Evolutionary conservation across 192 early-diverging fungal genomes (phyloP).

Genomic region (Coemansia guatemalensis): DNA sequence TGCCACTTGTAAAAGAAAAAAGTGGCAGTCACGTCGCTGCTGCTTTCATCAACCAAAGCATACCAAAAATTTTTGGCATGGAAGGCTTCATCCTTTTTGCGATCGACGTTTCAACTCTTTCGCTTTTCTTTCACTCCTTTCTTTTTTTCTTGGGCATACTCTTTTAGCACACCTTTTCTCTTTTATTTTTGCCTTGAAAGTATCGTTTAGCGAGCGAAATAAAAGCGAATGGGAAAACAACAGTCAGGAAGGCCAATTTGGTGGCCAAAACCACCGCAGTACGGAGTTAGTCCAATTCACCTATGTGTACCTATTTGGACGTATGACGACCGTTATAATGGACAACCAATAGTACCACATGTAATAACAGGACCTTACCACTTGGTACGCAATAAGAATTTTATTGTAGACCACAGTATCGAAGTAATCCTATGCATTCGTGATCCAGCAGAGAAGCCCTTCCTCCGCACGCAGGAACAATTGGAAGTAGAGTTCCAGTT

Average conservation of each 20-base stretch:
- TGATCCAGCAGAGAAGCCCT: constrained; percentile 64
- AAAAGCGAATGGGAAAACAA: neutral
- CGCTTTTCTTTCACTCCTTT: too few species aligned
- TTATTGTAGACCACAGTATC: constrained; percentile 59
- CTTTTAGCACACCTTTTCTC: too few species aligned
- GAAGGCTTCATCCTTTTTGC: too few species aligned
- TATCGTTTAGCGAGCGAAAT: too few species aligned
- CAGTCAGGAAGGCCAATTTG: neutral
- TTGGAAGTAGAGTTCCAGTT: constrained; percentile 62
- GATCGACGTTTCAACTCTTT: too few species aligned
- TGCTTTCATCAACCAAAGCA: too few species aligned
- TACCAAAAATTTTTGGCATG: too few species aligned
- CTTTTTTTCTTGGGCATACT: too few species aligned
- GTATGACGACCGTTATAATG: constrained; percentile 42
- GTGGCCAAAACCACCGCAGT: constrained; percentile 35
- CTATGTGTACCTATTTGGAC: constrained; percentile 32
- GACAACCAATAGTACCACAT: constrained; percentile 41
- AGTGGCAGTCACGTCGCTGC: too few species aligned
- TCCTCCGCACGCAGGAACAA: constrained; percentile 58
- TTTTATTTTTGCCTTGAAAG: too few species aligned
- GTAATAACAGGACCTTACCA: constrained; percentile 81
- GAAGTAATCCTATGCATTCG: constrained; percentile 79
- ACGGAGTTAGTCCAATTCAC: constrained; percentile 25
- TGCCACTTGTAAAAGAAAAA: too few species aligned
- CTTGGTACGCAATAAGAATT: constrained; percentile 59